Evolutionary conservation across 1,284 basidiomycete genomes (phyloP).

Genomic region (Chondrostereum purpureum): DNA sequence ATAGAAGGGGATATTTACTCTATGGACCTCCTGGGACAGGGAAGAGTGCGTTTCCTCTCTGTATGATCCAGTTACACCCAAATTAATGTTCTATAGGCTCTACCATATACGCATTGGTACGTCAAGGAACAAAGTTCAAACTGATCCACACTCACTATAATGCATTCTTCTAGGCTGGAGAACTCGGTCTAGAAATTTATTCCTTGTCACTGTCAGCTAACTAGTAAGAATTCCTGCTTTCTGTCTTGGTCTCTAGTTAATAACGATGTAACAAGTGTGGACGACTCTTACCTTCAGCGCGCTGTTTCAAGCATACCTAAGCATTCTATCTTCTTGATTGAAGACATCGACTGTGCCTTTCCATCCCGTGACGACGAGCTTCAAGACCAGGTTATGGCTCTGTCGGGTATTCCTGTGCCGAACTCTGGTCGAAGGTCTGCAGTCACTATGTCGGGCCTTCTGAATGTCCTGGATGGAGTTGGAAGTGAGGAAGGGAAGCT

Average conservation of each 20-base stretch:
- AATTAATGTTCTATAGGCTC: slow-evolving; percentile 37
- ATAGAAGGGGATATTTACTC: slow-evolving; percentile 48
- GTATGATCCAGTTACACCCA: too few species aligned
- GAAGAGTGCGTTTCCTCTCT: slow-evolving; percentile 38
- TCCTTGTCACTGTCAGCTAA: slow-evolving; percentile 44
- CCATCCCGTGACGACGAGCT: slow-evolving; percentile 36
- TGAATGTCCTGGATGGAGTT: slow-evolving; percentile 51
- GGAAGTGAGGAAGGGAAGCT: slow-evolving; percentile 50
- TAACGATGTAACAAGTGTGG: slow-evolving; percentile 28
- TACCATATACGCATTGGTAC: slow-evolving; percentile 50
- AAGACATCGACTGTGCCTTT: slow-evolving; percentile 54
- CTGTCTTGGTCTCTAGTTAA: not conserved
- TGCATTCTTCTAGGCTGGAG: slow-evolving; percentile 37
- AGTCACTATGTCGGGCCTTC: slow-evolving; percentile 43
- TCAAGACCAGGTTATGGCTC: not conserved
- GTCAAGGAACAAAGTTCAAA: slow-evolving; percentile 2
- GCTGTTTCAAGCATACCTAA: slow-evolving; percentile 41
- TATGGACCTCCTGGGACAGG: slow-evolving; percentile 50
- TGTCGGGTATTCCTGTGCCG: slow-evolving; percentile 1
- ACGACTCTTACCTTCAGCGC: slow-evolving; percentile 38
- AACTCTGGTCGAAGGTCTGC: slow-evolving; percentile 19
- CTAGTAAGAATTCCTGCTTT: slow-evolving; percentile 27
- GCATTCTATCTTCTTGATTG: slow-evolving; percentile 43
- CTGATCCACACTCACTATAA: not conserved
- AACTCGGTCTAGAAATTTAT: slow-evolving; percentile 54